Conservation (phyloP, 2,329 filamentous ascomycete genomes). For the Emericellopsis cladophorae region DNA sequence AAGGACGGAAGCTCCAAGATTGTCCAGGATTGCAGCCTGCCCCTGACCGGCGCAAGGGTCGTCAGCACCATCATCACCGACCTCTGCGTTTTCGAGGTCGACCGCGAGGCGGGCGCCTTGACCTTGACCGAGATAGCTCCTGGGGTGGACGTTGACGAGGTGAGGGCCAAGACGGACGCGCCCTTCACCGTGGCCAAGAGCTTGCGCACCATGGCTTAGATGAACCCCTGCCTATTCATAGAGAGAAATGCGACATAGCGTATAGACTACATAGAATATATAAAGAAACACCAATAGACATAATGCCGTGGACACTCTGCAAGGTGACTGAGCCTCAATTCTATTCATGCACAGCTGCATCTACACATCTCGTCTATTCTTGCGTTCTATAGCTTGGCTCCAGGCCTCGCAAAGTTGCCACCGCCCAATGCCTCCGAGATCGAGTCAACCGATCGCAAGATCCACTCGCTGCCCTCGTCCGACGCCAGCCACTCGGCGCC, state of each 20-base stretch:
- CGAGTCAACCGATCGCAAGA: slow-evolving; percentile 28
- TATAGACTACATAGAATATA: no score
- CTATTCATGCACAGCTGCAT: neutral
- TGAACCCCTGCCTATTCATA: neutral
- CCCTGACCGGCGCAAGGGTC: slow-evolving; percentile 51
- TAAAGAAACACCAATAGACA: no score
- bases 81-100: slow-evolving; percentile 60
- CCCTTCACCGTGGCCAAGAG: slow-evolving; percentile 39
- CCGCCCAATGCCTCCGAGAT: slow-evolving; percentile 32
- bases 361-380: neutral
- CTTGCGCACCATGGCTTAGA: neutral
- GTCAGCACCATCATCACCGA: slow-evolving; percentile 65
- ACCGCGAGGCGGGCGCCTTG: slow-evolving; percentile 45
- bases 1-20: slow-evolving; percentile 60
- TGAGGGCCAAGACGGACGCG: slow-evolving; percentile 57
- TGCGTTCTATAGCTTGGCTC: slow-evolving; percentile 1
- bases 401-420: slow-evolving; percentile 6
- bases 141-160: slow-evolving; percentile 54
- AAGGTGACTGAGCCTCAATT: neutral
- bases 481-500: slow-evolving; percentile 26
- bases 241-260: no score
- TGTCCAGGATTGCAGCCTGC: slow-evolving; percentile 49
- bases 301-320: no score
- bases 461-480: slow-evolving; percentile 34
- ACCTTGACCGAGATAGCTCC: slow-evolving; percentile 61